These are phyloP conservation scores for Suillus weaverae DNA, from an alignment of 768 basidiomycete species.

Conservation along the genomic window DNA sequence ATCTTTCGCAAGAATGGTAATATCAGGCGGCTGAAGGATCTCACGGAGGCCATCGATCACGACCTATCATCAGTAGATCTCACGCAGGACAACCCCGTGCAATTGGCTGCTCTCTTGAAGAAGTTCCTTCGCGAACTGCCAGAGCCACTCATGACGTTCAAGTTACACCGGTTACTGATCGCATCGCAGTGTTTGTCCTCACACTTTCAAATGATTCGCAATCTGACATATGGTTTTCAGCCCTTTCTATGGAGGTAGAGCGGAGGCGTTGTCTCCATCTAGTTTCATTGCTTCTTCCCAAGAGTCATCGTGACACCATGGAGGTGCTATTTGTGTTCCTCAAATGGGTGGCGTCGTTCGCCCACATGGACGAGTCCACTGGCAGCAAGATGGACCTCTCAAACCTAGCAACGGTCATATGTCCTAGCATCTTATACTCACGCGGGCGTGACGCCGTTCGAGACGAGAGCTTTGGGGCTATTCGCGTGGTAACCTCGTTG, in stretches of 20 bases:
- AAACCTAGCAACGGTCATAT: constrained; percentile 96
- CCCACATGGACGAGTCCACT: constrained; percentile 95
- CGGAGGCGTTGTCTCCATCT: constrained; percentile 84
- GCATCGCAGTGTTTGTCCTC: constrained; percentile 77
- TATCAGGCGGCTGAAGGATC: constrained; percentile 87
- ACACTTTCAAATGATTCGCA: neutral
- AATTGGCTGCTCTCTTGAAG: constrained; percentile 94
- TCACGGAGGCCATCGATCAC: constrained; percentile 92
- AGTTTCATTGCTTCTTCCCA: constrained; percentile 83
- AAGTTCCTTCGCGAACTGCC: constrained; percentile 96
- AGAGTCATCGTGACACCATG: constrained; percentile 94
- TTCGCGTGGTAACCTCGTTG: constrained; percentile 81
- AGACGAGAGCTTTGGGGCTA: constrained; percentile 90
- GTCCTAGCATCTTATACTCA: constrained; percentile 96
- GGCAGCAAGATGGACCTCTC: constrained; percentile 98
- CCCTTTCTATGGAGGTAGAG: constrained; percentile 75
- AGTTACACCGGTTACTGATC: constrained; percentile 85
- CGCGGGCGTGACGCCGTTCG: constrained; percentile 80
- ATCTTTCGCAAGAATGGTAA: constrained; percentile 99
- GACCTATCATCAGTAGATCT: constrained; percentile 91
- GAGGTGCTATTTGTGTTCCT: constrained; percentile 98
- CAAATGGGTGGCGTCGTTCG: constrained; percentile 99
- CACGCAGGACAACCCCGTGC: constrained; percentile 93
- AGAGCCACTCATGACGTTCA: constrained; percentile 94
- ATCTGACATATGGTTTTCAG: constrained; percentile 31